Evolutionary conservation across 2,329 filamentous ascomycete genomes (phyloP).

Genomic region (Dothideomycetidae sp.): DNA sequence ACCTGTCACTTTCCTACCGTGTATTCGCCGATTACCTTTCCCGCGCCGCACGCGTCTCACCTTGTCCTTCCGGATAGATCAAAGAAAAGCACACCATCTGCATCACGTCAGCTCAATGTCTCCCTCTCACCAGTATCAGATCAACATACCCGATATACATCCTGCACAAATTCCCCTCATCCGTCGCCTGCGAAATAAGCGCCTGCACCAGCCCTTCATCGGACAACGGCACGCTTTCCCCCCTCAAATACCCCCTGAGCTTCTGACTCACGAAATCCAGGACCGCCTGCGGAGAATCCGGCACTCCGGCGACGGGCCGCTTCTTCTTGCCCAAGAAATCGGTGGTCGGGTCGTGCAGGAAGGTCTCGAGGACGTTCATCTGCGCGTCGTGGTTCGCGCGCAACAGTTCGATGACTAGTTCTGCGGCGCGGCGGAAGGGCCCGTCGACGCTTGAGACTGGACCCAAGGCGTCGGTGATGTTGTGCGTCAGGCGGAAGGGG

Average conservation of each 20-base stretch:
- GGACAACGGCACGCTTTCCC: conserved; percentile 82
- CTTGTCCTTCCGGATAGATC: no score
- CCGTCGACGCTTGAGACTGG: conserved; percentile 73
- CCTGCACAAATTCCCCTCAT: conserved; percentile 61
- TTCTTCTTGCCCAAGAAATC: conserved; percentile 65
- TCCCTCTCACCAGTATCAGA: no score
- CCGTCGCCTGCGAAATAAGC: conserved; percentile 73
- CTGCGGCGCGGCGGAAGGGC: conserved; percentile 79
- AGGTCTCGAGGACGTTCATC: conserved; percentile 94
- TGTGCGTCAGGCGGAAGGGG: conserved; percentile 92
- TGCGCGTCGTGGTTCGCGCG: conserved; percentile 88
- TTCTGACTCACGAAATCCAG: conserved; percentile 81
- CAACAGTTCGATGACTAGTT: conserved; percentile 71
- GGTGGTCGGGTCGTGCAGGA: conserved; percentile 90
- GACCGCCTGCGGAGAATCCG: conserved; percentile 62
- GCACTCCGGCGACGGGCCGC: conserved; percentile 39
- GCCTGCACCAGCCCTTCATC: conserved; percentile 97
- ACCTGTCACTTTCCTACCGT: no score
- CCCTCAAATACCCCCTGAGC: conserved; percentile 65
- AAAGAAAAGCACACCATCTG: conserved; percentile 8
- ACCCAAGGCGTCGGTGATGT: conserved; percentile 97
- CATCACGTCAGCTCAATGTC: no score
- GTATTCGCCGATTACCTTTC: no score
- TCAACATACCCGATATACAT: conserved; percentile 99
- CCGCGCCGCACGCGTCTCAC: no score